Conservation (phyloP, 2,329 filamentous ascomycete genomes). For the Botrytis fabae region DNA sequence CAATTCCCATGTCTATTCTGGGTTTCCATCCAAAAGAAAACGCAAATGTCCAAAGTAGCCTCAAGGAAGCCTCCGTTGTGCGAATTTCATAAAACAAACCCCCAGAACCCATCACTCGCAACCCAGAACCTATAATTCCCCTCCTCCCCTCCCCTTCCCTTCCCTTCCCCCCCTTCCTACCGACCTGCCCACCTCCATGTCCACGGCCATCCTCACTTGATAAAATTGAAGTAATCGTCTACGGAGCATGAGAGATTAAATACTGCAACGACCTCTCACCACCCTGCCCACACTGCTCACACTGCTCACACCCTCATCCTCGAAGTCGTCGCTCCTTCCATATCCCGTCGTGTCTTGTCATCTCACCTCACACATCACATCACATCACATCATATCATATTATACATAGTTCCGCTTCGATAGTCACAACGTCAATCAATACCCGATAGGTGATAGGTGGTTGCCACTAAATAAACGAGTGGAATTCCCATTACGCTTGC, state of each 20-base stretch:
- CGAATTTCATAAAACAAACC: background rate
- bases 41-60: background rate
- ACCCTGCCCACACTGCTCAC: background rate
- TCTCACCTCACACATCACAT: background rate
- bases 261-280: background rate
- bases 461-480: background rate
- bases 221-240: background rate
- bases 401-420: background rate
- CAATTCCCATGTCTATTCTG: background rate
- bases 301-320: background rate
- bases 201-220: background rate
- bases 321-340: background rate
- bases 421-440: background rate
- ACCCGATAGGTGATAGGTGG: background rate
- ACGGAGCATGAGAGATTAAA: background rate
- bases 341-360: background rate
- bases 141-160: background rate
- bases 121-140: background rate
- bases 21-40: background rate
- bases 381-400: background rate
- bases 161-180: background rate
- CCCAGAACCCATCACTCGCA: background rate
- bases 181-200: background rate
- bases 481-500: constrained; percentile 31
- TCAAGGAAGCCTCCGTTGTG: background rate